These are phyloP conservation scores for Candida odintsovae DNA, from an alignment of 805 yeast genomes.

Conservation along the genomic window DNA sequence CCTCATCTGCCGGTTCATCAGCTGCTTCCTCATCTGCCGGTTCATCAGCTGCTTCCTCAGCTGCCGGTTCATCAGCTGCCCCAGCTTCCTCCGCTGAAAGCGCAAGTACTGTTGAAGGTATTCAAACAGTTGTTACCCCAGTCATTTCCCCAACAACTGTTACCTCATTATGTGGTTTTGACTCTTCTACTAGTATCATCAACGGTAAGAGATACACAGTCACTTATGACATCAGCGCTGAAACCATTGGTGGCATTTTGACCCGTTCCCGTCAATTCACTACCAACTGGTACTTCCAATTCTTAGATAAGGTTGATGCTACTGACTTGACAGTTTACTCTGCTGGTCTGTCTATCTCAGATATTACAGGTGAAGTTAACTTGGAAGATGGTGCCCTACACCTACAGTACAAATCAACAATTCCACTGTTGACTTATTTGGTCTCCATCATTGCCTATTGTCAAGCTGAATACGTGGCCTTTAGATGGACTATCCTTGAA, in stretches of 20 bases:
- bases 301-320: slow-evolving; percentile 6
- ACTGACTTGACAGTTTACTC: slow-evolving; percentile 3
- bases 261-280: slow-evolving; percentile 3
- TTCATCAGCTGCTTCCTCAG: neutral
- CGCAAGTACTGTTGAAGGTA: neutral
- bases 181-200: slow-evolving; percentile 1
- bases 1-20: no score
- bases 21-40: no score
- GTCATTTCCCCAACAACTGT: neutral
- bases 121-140: neutral
- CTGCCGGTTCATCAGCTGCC: neutral
- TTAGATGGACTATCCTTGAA: neutral
- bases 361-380: slow-evolving; percentile 11
- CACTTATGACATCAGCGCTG: slow-evolving; percentile 5
- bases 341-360: slow-evolving; percentile 5
- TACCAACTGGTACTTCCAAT: slow-evolving; percentile 7
- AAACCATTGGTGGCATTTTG: neutral
- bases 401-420: slow-evolving; percentile 3
- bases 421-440: slow-evolving; percentile 1
- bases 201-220: slow-evolving; percentile 6
- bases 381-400: slow-evolving; percentile 12
- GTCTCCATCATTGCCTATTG: neutral
- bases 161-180: slow-evolving; percentile 2
- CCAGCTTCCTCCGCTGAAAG: neutral
- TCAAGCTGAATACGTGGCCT: slow-evolving; percentile 1